Base-by-base conservation (phyloP, 805 yeast species). In the Sugiyamaella qingdaonensis region DNA sequence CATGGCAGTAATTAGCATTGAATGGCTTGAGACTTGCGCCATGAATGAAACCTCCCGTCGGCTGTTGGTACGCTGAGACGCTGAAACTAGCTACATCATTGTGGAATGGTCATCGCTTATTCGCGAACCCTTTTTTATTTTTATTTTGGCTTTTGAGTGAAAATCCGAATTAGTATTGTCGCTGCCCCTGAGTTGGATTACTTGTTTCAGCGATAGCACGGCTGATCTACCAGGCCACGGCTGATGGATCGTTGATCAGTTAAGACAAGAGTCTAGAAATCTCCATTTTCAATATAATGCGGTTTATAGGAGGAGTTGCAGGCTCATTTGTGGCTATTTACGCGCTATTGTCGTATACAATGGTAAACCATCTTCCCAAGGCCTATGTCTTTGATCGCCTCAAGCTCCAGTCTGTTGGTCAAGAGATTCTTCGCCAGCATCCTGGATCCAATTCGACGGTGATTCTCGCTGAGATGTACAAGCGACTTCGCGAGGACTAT, bases 301-400 rank as follows among this genome's bases (percentile, higher is more conserved):
- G 47, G 37, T 58, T 51, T 31, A 43, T 58, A 36, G 59, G 57
- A 19, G 48, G 36, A 14, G 37, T 62, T 42, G 56, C 60, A 16
- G 33, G 56, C 13, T 24, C 54, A 13, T 19, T 58, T 13, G 18
- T 63, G 27, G 62, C 59, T 37, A 34, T 59, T 29, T 48, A 57
- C 43, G 47, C 46, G 43, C 55, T 58, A 36, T 44, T 66, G 55
- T 62, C 63, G 52, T 56, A 54, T 34, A 57, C 59, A 9, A 50
- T 60, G 47, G 36, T 54, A 41, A 54, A 58, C 41, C 47, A 54
- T 86, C 78, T 91, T 52, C 96, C 96, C 33, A 62, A 64, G 13
- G 73, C 77, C 63, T 92, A 79, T 70, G 75, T 83, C 43, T 92
- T 92, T 66, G 94, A 92, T 66, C 78, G 79, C 45, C 72, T 69